Base-by-base conservation (phyloP, 768 basidiomycete species). In the Astraeus odoratus region DNA sequence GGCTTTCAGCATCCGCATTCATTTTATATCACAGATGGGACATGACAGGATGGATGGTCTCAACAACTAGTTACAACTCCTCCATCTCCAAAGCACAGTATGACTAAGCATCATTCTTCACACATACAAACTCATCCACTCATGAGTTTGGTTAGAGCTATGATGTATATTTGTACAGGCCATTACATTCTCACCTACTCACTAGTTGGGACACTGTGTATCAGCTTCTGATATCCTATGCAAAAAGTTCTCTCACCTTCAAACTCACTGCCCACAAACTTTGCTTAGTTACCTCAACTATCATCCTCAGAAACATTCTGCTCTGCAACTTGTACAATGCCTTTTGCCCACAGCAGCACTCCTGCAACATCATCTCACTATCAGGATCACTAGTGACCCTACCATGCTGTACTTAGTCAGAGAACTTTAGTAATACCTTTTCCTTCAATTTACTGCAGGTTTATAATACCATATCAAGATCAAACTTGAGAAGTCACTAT, bases 321-420 rank as follows among this genome's bases (percentile, higher is more conserved):
- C 43, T 49, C 50, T 40, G 64, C 60, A 39, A 54, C 71, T 23
- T 52, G 67, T 31, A 58, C 68, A n/a, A 71, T 75, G 44, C 63
- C 79, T 8, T 66, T 86, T 45, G 76, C 85, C 69, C 83, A 85
- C 60, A 69, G 85, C 71, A 83, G 81, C 30, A 78, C 81, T 34
- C 77, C 80, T 50, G 67, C 68, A 15, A 57, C 61, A 20, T 75
- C 78, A 1, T 70, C 83, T 47, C 79, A 85, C 54, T 68, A 81
- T 40, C 70, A 83, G 61, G 70, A 80, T 55, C 81, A 86, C 55
- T 89, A 86, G 86, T 86, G 88, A 67, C 86, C 86, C 53, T 90
- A 88, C 64, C 66, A 70, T 52, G 60, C 78, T 42, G 61, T 72
- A 43, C 59, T 68, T 88, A 50, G 81, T 88, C 55, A 85, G 86